These are phyloP conservation scores for Penicillium mononematosum DNA, from an alignment of 495 filamentous ascomycete species.

Conservation along the genomic window DNA sequence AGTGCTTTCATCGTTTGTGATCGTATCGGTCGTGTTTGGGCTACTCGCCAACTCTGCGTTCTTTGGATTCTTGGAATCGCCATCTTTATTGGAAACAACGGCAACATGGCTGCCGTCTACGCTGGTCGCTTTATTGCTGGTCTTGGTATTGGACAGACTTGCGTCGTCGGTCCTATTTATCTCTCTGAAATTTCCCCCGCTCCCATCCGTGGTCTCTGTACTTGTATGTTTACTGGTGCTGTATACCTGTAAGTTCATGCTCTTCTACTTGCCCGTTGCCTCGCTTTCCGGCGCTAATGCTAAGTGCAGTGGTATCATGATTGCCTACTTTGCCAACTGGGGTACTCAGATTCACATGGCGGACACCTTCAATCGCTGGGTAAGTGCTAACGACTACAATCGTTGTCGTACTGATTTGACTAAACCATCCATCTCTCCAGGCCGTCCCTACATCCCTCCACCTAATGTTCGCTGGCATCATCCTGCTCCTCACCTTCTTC, in stretches of 20 bases:
- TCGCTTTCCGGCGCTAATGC: background rate
- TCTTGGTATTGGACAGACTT: slow-evolving; percentile 57
- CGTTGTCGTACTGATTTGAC: background rate
- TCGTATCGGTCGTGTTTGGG: slow-evolving; percentile 57
- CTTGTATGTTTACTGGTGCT: slow-evolving; percentile 12
- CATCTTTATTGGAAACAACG: slow-evolving; percentile 54
- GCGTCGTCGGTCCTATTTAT: slow-evolving; percentile 51
- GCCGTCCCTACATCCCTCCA: slow-evolving; percentile 5
- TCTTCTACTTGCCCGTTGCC: background rate
- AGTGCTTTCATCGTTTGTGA: slow-evolving; percentile 28
- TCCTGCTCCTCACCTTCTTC: slow-evolving; percentile 5
- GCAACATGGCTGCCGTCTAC: slow-evolving; percentile 54
- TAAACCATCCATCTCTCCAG: background rate
- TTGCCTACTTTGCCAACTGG: slow-evolving; percentile 11
- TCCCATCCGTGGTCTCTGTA: slow-evolving; percentile 11
- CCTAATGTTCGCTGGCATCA: slow-evolving; percentile 8
- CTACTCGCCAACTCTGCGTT: slow-evolving; percentile 55
- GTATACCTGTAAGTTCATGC: slow-evolving; percentile 4
- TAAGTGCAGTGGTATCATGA: slow-evolving; percentile 5
- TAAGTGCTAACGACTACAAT: background rate
- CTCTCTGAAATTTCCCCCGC: slow-evolving; percentile 43
- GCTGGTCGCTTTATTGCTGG: slow-evolving; percentile 58
- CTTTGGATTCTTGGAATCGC: slow-evolving; percentile 59
- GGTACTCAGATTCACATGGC: slow-evolving; percentile 5
- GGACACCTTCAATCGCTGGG: slow-evolving; percentile 5